Conservation (phyloP, 805 yeast species). For the Candida namnaoensis region DNA sequence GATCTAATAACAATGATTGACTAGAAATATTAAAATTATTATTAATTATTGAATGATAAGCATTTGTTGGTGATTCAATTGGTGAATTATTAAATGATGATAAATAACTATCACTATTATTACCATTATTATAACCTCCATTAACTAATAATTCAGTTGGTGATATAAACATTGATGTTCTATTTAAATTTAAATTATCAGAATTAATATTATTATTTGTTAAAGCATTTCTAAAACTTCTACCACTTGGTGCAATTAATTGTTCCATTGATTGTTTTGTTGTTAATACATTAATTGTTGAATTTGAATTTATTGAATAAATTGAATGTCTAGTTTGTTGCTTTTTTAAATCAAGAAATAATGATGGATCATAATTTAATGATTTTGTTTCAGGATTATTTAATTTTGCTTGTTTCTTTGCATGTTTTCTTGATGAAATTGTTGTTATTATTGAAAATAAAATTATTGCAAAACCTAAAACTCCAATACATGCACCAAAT, state of each 20-base stretch:
- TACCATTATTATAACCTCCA: conserved; percentile 6
- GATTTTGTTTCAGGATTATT: conserved; percentile 7
- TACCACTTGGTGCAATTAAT: conserved; percentile 9
- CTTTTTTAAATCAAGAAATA: conserved; percentile 10
- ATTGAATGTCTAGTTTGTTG: conserved; percentile 17
- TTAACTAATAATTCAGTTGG: conserved; percentile 35
- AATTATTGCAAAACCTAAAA: conserved; percentile 18
- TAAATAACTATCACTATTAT: conserved; percentile 6
- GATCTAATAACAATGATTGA: not conserved
- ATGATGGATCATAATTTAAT: conserved; percentile 14
- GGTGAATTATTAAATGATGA: conserved; percentile 9
- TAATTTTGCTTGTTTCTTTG: conserved; percentile 12
- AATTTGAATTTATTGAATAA: conserved; percentile 21
- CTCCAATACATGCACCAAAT: conserved; percentile 61
- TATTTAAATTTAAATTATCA: conserved; percentile 7
- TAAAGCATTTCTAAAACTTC: conserved; percentile 16
- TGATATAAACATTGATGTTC: conserved; percentile 42
- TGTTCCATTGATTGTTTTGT: conserved; percentile 11
- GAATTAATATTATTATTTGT: not conserved
- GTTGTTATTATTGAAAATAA: conserved; percentile 16
- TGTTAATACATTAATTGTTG: conserved; percentile 18
- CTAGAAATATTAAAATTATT: not conserved
- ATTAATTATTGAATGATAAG: not conserved
- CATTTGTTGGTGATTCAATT: conserved; percentile 14
- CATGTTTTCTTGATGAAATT: conserved; percentile 18